These are phyloP conservation scores for Starmerella floricola DNA, from an alignment of 805 yeast genomes.

Conservation along the genomic window DNA sequence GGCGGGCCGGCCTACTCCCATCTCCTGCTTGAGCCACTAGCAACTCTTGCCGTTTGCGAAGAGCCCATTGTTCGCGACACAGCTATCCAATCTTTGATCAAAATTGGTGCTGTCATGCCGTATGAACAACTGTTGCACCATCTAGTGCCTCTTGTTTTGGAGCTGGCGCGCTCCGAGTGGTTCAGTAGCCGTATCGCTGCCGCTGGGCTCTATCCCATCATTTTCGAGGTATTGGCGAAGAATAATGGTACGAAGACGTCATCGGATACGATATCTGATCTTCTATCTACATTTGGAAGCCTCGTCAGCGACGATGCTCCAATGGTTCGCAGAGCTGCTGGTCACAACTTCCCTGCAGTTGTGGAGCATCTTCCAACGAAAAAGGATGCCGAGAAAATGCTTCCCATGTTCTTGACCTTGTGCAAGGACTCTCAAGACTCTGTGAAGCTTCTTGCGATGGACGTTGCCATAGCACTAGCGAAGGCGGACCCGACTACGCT, in stretches of 20 bases:
- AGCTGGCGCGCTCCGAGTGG: conserved; percentile 83
- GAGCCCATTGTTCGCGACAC: conserved; percentile 93
- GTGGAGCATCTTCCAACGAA: conserved; percentile 40
- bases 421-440: conserved; percentile 86
- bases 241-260: conserved; percentile 1
- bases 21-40: conserved; percentile 50
- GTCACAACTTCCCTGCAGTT: conserved; percentile 63
- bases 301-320: conserved; percentile 87
- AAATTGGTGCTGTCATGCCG: conserved; percentile 50
- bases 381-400: conserved; percentile 44
- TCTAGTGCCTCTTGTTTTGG: conserved; percentile 64
- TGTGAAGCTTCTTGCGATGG: conserved; percentile 80
- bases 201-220: conserved; percentile 72
- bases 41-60: conserved; percentile 79
- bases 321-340: conserved; percentile 94
- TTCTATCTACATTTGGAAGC: conserved; percentile 55
- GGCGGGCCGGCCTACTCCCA: conserved; percentile 69
- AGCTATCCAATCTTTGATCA: conserved; percentile 76
- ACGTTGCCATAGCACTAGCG: conserved; percentile 72
- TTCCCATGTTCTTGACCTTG: conserved; percentile 69
- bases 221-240: conserved; percentile 30
- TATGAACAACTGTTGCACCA: conserved; percentile 48
- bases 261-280: conserved; percentile 30
- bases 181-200: conserved; percentile 84
- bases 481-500: conserved; percentile 23